Percentiles rank a stretch among this genome's conserved stretches.
phyloP scores from a whole-genome alignment of 495 filamentous ascomycete genomes.

The Penicillium simplicissimum region DNA sequence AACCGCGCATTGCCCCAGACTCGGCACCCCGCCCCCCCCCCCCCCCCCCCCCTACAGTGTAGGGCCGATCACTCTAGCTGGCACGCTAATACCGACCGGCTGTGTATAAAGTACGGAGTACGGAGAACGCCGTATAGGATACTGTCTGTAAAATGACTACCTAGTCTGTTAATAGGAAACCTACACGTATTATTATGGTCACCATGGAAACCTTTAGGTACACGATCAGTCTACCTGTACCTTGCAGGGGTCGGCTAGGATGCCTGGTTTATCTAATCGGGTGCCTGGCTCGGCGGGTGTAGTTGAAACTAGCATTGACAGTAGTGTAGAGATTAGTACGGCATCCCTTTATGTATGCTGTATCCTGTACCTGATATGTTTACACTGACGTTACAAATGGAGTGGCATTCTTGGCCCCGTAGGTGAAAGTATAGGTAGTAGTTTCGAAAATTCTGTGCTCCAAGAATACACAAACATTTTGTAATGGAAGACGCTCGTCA shows the following conservation, averaged over 20 bases:
- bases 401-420: no score
- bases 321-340: not conserved
- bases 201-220: no score
- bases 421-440: no score
- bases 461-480: no score
- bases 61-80: conserved; percentile 1
- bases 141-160: not conserved
- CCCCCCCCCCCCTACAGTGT: no score
- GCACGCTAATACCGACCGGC: conserved; percentile 4
- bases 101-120: not conserved
- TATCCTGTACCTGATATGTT: not conserved
- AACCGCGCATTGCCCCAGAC: conserved; percentile 10
- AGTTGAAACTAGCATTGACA: not conserved
- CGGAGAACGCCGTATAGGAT: not conserved
- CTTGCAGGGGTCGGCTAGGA: no score
- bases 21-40: conserved; percentile 4
- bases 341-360: not conserved
- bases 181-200: no score
- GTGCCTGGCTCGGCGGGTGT: not conserved
- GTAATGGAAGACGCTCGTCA: no score
- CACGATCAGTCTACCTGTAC: no score
- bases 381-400: not conserved
- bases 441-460: no score
- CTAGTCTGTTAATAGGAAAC: no score
- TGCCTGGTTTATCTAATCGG: conserved; percentile 1